A percentile compares a stretch with the other conserved stretches of the same genome.
These are phyloP conservation scores for Gossypium anomalum DNA, from an alignment of 345 rosid species.

Conservation along the genomic window DNA sequence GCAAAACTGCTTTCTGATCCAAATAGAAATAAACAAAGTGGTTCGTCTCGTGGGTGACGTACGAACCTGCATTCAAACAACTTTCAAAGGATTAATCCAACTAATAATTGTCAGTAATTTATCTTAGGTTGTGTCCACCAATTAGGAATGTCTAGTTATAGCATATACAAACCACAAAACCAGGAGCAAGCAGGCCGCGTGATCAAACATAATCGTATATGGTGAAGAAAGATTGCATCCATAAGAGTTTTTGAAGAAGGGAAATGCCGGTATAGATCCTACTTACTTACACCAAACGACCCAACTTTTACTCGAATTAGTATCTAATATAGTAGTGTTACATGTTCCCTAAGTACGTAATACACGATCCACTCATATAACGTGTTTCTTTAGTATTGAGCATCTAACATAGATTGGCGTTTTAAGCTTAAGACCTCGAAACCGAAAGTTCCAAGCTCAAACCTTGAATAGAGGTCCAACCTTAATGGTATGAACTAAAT, in stretches of 20 bases:
- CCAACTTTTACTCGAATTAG: not conserved
- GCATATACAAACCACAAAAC: not conserved
- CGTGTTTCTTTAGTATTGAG: not conserved
- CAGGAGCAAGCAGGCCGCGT: not conserved
- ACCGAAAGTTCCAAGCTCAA: not conserved
- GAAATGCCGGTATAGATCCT: not conserved
- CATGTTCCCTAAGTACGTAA: not conserved
- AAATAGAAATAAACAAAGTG: constrained; percentile 90
- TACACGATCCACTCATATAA: not conserved
- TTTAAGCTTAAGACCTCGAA: not conserved
- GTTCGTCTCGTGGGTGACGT: constrained; percentile 96
- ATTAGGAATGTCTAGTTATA: not conserved
- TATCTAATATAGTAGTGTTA: not conserved
- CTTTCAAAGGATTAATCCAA: not conserved
- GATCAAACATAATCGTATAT: not conserved
- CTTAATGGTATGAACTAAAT: not conserved
- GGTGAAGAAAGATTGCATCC: not conserved
- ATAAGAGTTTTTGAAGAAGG: not conserved
- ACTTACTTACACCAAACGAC: not conserved
- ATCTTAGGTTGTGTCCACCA: not conserved
- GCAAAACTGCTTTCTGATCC: constrained; percentile 84
- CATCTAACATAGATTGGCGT: not conserved
- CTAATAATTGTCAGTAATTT: not conserved
- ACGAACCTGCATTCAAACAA: constrained; percentile 57
- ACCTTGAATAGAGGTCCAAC: no score